phyloP scores from a whole-genome alignment of 495 filamentous ascomycete species.

The Aspergillus saccharolyticus region DNA sequence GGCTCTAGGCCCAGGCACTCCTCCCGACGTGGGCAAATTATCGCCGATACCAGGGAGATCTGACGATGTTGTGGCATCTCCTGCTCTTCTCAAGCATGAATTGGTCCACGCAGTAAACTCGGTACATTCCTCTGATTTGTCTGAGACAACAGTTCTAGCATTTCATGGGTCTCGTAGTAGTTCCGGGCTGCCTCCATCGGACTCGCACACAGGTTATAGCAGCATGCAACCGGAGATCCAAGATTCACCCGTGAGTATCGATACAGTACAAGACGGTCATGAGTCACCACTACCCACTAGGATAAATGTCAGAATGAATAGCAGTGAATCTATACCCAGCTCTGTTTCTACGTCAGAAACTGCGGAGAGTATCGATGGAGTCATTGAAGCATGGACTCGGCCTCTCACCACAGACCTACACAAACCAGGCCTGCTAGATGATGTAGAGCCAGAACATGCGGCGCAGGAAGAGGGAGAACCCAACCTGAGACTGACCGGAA shows the following conservation, averaged over 20 bases:
- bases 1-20: conserved; percentile 48
- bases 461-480: not conserved
- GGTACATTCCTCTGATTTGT: conserved; percentile 6
- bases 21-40: conserved; percentile 60
- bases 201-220: not conserved
- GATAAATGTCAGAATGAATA: conserved; percentile 33
- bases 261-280: conserved; percentile 12
- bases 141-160: not conserved
- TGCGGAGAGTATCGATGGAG: conserved; percentile 39
- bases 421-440: conserved; percentile 17
- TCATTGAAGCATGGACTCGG: conserved; percentile 41
- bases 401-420: conserved; percentile 22
- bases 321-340: conserved; percentile 21
- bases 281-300: conserved; percentile 19
- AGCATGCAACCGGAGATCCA: not conserved
- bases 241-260: conserved; percentile 26
- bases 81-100: conserved; percentile 18
- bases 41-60: conserved; percentile 29
- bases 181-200: conserved; percentile 6
- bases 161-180: not conserved
- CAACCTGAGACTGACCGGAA: not conserved
- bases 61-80: conserved; percentile 31
- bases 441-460: not conserved
- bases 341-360: conserved; percentile 19
- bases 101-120: conserved; percentile 13